Evolutionary conservation across 2,329 filamentous ascomycete species (phyloP).

Genomic region (Ophiostoma pallidulum): DNA sequence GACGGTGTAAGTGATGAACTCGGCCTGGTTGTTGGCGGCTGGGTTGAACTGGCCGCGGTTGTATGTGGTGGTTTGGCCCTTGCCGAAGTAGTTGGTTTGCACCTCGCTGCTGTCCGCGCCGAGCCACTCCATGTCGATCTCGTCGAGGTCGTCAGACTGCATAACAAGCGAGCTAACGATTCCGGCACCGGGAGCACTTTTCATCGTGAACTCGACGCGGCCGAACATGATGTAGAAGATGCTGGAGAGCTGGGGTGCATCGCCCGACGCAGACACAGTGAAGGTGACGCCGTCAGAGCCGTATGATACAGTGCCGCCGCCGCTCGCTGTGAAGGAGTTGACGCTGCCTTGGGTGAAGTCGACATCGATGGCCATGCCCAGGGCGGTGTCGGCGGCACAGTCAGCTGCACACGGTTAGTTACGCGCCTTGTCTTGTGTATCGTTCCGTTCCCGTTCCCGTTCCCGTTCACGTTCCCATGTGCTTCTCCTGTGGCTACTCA

Average conservation of each 20-base stretch:
- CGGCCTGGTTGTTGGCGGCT: slow-evolving; percentile 57
- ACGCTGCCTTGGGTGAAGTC: slow-evolving; percentile 75
- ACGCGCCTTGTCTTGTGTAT: too few relatives aligned
- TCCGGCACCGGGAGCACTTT: slow-evolving; percentile 76
- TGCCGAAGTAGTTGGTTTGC: slow-evolving; percentile 97
- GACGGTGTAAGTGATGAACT: slow-evolving; percentile 78
- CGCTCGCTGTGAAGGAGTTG: slow-evolving; percentile 63
- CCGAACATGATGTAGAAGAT: slow-evolving; percentile 99
- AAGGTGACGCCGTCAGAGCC: slow-evolving; percentile 68
- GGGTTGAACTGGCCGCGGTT: slow-evolving; percentile 78
- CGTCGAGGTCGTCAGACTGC: slow-evolving; percentile 84
- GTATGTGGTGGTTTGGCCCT: slow-evolving; percentile 76
- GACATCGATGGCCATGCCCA: slow-evolving; percentile 72
- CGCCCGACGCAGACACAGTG: slow-evolving; percentile 66
- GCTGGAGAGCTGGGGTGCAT: slow-evolving; percentile 77
- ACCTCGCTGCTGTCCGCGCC: slow-evolving; percentile 67
- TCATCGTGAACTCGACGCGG: slow-evolving; percentile 74
- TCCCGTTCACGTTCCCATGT: background rate
- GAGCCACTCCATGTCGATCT: slow-evolving; percentile 97
- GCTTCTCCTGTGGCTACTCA: background rate
- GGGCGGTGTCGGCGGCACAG: slow-evolving; percentile 68
- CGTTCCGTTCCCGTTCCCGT: background rate
- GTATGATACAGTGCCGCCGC: slow-evolving; percentile 63
- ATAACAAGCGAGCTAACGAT: slow-evolving; percentile 91
- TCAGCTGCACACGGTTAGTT: slow-evolving; percentile 30